phyloP scores from a whole-genome alignment of 2,329 filamentous ascomycete species.

The Alternaria sp. region DNA sequence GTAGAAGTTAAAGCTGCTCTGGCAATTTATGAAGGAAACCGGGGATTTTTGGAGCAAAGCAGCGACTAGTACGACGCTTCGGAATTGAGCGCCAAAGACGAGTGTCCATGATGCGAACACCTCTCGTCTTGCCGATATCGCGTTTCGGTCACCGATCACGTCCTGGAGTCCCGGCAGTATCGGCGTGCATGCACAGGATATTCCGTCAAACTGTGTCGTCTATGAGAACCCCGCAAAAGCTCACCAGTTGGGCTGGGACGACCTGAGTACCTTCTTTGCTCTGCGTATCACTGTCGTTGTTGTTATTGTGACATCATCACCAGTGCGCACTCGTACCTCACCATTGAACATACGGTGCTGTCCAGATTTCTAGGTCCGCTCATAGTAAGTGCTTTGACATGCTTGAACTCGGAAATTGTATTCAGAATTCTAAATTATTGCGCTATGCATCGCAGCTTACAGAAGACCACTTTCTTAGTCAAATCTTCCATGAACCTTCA shows the following conservation, averaged over 20 bases:
- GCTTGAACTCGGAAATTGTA: rapidly evolving
- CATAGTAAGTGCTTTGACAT: too few species aligned
- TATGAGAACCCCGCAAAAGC: too few species aligned
- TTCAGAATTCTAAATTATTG: rapidly evolving
- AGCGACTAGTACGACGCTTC: neutral
- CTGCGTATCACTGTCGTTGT: too few species aligned
- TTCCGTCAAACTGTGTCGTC: rapidly evolving
- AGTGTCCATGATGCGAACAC: neutral
- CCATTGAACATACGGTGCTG: rapidly evolving
- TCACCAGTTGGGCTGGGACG: slow-evolving; percentile 10
- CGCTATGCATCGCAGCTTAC: too few species aligned
- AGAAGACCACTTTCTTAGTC: too few species aligned
- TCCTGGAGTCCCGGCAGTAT: neutral
- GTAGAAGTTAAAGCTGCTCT: too few species aligned
- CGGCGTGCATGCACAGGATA: neutral
- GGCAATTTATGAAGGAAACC: too few species aligned
- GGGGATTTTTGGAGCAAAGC: too few species aligned
- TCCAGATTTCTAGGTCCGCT: too few species aligned
- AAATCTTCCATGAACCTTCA: rapidly evolving
- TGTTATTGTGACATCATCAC: too few species aligned
- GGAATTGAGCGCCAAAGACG: neutral
- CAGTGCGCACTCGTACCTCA: too few species aligned
- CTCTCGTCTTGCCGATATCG: neutral
- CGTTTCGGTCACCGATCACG: neutral
- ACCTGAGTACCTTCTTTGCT: neutral